These are phyloP conservation scores for Diaporthe sp. DNA, from an alignment of 2,329 filamentous ascomycete species.

Conservation along the genomic window DNA sequence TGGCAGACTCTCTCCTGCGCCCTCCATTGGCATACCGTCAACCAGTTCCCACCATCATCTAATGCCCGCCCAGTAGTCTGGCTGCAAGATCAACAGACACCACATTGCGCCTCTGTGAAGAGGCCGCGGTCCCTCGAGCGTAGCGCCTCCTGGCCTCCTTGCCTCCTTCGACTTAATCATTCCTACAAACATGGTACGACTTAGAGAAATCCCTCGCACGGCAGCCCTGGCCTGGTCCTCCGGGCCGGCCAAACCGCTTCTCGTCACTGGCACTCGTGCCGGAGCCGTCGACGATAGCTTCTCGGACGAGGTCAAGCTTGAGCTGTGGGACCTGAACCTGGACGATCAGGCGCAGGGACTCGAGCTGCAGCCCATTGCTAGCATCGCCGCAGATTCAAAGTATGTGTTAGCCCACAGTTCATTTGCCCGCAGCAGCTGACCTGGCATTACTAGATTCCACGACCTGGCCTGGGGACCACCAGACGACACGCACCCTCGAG, in stretches of 20 bases:
- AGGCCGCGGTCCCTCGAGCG: conserved; percentile 27
- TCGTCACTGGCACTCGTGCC: conserved; percentile 94
- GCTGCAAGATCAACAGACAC: conserved; percentile 26
- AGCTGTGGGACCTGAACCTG: conserved; percentile 94
- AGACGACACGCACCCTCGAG: conserved; percentile 82
- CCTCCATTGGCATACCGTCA: conserved; percentile 20
- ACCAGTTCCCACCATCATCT: conserved; percentile 17
- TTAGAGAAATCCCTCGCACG: conserved; percentile 96
- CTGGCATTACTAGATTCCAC: conserved; percentile 79
- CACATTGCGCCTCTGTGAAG: conserved; percentile 34
- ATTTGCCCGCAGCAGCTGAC: conserved; percentile 34
- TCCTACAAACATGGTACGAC: conserved; percentile 81
- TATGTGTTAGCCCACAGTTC: conserved; percentile 56
- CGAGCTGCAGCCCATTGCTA: conserved; percentile 88
- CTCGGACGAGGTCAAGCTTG: conserved; percentile 95
- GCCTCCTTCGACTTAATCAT: conserved; percentile 17
- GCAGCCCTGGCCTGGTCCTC: conserved; percentile 98
- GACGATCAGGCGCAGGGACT: conserved; percentile 81
- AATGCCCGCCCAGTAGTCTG: conserved; percentile 32
- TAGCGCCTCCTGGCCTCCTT: conserved; percentile 18
- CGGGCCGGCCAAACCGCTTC: conserved; percentile 80
- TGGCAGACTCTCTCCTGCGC: conserved; percentile 35
- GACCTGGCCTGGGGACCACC: conserved; percentile 95
- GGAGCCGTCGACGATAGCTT: conserved; percentile 98
- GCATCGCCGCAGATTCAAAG: conserved; percentile 91